phyloP scores from a whole-genome alignment of 495 filamentous ascomycete species.

The Penicillium mononematosum region DNA sequence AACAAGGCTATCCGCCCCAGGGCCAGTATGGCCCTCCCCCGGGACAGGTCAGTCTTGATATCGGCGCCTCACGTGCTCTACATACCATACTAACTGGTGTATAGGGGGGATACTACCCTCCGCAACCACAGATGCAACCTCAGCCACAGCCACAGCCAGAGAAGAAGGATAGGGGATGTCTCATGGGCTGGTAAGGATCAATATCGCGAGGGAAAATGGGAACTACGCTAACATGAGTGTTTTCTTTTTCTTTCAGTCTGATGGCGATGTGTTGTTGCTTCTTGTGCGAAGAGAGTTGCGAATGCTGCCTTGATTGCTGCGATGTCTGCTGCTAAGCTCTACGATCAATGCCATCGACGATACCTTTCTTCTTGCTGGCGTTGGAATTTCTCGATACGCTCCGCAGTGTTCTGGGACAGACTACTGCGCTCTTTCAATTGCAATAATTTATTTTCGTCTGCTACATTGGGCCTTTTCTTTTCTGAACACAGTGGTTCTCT shows the following conservation, averaged over 20 bases:
- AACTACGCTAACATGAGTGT: slow-evolving; percentile 13
- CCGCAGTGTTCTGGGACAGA: slow-evolving; percentile 10
- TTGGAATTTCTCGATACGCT: slow-evolving; percentile 17
- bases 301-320: slow-evolving; percentile 71
- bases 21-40: slow-evolving; percentile 20
- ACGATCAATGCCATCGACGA: slow-evolving; percentile 20
- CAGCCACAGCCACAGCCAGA: slow-evolving; percentile 32
- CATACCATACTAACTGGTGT: not conserved
- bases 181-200: slow-evolving; percentile 55
- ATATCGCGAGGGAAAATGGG: not conserved
- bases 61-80: not conserved
- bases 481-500: no score
- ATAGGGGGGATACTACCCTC: not conserved
- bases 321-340: slow-evolving; percentile 52
- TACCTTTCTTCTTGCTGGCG: slow-evolving; percentile 26
- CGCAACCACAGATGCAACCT: slow-evolving; percentile 31
- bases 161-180: slow-evolving; percentile 58
- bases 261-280: slow-evolving; percentile 75
- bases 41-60: slow-evolving; percentile 14
- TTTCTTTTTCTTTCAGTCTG: slow-evolving; percentile 41
- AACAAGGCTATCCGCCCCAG: slow-evolving; percentile 5
- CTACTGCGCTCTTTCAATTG: slow-evolving; percentile 12
- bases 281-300: slow-evolving; percentile 74
- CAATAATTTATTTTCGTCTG: slow-evolving; percentile 2
- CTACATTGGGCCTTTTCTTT: not conserved